These are phyloP conservation scores for Metschnikowia dekortorum DNA, from an alignment of 805 yeast genomes.

Conservation along the genomic window DNA sequence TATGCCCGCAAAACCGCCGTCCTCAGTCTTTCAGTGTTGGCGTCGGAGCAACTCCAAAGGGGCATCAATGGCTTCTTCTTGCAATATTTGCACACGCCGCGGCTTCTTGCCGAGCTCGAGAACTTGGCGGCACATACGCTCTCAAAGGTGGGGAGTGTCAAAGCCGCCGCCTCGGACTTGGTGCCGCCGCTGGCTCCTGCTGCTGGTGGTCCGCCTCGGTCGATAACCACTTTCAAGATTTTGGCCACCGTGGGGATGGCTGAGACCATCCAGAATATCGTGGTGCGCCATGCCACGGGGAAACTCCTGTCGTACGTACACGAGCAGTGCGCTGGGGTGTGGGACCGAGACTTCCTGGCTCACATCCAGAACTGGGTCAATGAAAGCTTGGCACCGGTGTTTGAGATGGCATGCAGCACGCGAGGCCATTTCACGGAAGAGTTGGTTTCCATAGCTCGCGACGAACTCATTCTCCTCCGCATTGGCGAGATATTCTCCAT, in stretches of 20 bases:
- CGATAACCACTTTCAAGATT: not conserved
- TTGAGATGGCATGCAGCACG: conserved; percentile 12
- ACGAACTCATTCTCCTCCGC: conserved; percentile 44
- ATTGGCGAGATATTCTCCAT: conserved; percentile 57
- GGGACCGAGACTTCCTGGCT: conserved; percentile 36
- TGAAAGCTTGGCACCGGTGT: conserved; percentile 35
- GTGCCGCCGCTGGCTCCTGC: not conserved
- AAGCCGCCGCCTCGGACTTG: not conserved
- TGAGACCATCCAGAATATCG: conserved; percentile 14
- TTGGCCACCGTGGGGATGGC: conserved; percentile 14
- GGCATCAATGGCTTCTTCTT: conserved; percentile 29
- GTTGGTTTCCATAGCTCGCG: conserved; percentile 34
- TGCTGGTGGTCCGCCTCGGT: not conserved
- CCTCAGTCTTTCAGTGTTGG: conserved; percentile 20
- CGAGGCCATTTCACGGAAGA: conserved; percentile 15
- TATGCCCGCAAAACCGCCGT: conserved; percentile 21
- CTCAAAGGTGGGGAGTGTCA: not conserved
- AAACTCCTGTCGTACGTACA: conserved; percentile 31
- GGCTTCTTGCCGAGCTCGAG: conserved; percentile 6
- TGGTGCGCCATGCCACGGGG: conserved; percentile 35
- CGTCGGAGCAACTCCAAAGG: conserved; percentile 22
- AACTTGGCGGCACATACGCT: not conserved
- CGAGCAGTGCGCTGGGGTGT: conserved; percentile 27
- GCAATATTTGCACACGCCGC: conserved; percentile 12
- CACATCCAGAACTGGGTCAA: conserved; percentile 36